Percentiles rank a stretch among this genome's conserved stretches.
Conservation (phyloP, 78 protist genomes). For the Cavenderia fasciculata region DNA sequence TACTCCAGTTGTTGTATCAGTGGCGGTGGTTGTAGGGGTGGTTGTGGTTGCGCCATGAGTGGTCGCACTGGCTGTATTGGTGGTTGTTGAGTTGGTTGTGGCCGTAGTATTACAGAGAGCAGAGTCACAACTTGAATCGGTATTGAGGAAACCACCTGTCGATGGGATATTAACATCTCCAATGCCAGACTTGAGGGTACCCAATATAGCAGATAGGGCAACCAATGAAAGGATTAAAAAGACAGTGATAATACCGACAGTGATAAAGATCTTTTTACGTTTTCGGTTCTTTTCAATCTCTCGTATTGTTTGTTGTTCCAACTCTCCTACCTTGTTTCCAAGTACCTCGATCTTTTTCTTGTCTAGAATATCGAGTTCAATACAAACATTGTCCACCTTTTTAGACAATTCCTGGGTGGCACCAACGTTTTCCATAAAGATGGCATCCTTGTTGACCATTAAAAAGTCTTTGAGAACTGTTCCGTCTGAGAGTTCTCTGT, state of each 20-base stretch:
- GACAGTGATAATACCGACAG: conserved; percentile 11
- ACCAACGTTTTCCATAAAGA: conserved; percentile 78
- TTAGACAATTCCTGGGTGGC: conserved; percentile 80
- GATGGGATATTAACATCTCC: not conserved
- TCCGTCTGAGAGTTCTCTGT: conserved; percentile 29
- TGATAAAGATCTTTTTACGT: conserved; percentile 34
- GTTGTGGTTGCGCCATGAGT: not conserved
- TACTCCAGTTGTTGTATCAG: not conserved
- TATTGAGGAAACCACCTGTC: not conserved
- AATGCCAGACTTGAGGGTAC: conserved; percentile 12
- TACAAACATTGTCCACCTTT: conserved; percentile 49
- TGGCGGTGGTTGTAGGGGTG: not conserved
- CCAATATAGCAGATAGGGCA: conserved; percentile 20
- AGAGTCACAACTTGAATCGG: not conserved
- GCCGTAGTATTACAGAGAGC: not conserved
- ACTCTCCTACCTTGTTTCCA: conserved; percentile 36
- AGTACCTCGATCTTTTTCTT: conserved; percentile 32
- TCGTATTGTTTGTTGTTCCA: conserved; percentile 20
- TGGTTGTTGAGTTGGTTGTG: not conserved
- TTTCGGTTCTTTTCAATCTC: conserved; percentile 45
- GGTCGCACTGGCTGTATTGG: not conserved
- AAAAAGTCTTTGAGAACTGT: conserved; percentile 39
- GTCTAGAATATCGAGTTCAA: conserved; percentile 40
- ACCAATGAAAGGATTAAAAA: conserved; percentile 37
- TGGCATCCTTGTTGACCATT: conserved; percentile 76